Conservation (phyloP, 495 filamentous ascomycete genomes). For the Podospora australis region DNA sequence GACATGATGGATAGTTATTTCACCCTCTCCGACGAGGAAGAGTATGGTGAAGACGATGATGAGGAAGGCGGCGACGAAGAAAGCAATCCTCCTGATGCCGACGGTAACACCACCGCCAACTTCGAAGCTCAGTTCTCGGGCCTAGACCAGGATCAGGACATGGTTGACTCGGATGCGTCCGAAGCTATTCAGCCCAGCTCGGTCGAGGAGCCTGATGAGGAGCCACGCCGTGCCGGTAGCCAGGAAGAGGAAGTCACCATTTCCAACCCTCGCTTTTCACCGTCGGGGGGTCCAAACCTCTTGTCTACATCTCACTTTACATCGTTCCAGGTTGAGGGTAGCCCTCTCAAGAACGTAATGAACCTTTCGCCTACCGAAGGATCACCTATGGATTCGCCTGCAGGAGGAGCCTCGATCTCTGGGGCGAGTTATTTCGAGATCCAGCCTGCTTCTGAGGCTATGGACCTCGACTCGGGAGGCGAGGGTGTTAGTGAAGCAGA, state of each 20-base stretch:
- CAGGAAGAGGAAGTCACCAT: slow-evolving; percentile 20
- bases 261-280: slow-evolving; percentile 18
- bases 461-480: slow-evolving; percentile 4
- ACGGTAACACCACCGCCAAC: slow-evolving; percentile 18
- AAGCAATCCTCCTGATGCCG: slow-evolving; percentile 23
- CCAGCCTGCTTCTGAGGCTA: slow-evolving; percentile 2
- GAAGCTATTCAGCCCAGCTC: slow-evolving; percentile 17
- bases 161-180: slow-evolving; percentile 20
- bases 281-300: slow-evolving; percentile 13
- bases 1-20: slow-evolving; percentile 50
- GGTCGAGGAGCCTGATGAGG: slow-evolving; percentile 25
- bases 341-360: slow-evolving; percentile 42
- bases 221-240: slow-evolving; percentile 3
- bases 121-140: background rate
- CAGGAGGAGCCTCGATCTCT: too few species aligned
- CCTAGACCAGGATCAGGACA: slow-evolving; percentile 20
- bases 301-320: slow-evolving; percentile 1
- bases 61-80: slow-evolving; percentile 33
- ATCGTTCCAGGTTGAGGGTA: slow-evolving; percentile 34
- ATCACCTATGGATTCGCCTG: slow-evolving; percentile 3
- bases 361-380: slow-evolving; percentile 28
- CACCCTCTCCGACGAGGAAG: slow-evolving; percentile 49
- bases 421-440: slow-evolving; percentile 15
- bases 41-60: slow-evolving; percentile 33
- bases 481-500: background rate